Base-by-base conservation (phyloP, 441 rosid genomes). In the Melastoma candidum region DNA sequence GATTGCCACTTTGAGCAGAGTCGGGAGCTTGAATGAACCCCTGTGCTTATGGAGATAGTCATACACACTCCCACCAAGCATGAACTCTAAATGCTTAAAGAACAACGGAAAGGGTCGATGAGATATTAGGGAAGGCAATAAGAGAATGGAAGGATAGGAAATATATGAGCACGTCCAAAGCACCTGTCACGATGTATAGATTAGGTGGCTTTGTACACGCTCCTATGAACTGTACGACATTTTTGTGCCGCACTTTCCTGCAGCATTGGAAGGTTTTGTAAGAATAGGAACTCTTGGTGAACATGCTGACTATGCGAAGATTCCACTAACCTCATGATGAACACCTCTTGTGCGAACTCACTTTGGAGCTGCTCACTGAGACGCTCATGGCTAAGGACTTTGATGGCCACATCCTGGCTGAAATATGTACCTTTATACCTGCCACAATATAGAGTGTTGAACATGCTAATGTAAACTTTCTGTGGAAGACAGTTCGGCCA, bases 281-380 rank as follows among this genome's bases (percentile, higher is more conserved):
- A 32, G 41, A 32, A 8, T 32, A 32, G 41, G 41, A 8, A 2
- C 41, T 4, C 41, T 6, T 32, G 41, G 41, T 32, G 41, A 32
- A 32, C 41, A 4, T 6, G 41, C 41, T 8, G 41, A 32, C 8
- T 32, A 32, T 8, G 41, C 41, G 8, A 4, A 32, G 41, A 32
- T 32, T 32, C 8, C 8, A 60, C 75, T 63, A 71, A 83, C 90
- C 90, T 78, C 86, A 83, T 73, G 50, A 83, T 83, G 60, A 69
- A 83, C 57, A 83, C 90, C 73, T 83, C 90, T 73, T 80, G 90
- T 27, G 83, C 81, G 73, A 83, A 83, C 75, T 83, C 90, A 60
- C 69, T 83, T 64, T 78, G 81, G 69, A 78, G 29, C 56, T 80
- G 84, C 22, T 78, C 70, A 71, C 74, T 71, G 56, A 83, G 57